Evolutionary conservation across 305 asterid species (phyloP).

Genomic region (Fraxinus albicans): DNA sequence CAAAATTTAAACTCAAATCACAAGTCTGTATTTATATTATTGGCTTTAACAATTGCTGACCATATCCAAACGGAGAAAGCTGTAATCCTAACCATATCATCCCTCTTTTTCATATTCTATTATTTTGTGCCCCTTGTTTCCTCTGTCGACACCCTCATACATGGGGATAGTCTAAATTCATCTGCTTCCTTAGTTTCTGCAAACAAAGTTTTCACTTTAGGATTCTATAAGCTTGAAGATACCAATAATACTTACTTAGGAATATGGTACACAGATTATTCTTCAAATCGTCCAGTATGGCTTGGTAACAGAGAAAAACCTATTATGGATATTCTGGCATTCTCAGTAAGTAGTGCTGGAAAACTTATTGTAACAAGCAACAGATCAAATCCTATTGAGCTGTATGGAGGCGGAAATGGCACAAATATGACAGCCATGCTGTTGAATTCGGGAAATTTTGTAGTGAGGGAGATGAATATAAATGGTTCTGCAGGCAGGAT

Average conservation of each 20-base stretch:
- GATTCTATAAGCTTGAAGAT: conserved; percentile 10
- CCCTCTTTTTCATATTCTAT: too few species aligned
- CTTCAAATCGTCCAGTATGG: conserved; percentile 20
- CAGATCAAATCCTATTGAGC: not conserved
- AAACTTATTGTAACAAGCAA: not conserved
- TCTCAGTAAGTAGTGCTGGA: conserved; percentile 24
- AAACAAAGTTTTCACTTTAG: conserved; percentile 26
- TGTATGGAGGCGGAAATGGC: too few species aligned
- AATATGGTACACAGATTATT: not conserved
- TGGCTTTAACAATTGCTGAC: too few species aligned
- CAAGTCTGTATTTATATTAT: too few species aligned
- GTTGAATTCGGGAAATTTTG: conserved; percentile 3
- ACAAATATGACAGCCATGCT: not conserved
- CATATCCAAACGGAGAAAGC: too few species aligned
- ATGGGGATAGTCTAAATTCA: conserved; percentile 11
- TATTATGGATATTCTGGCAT: not conserved
- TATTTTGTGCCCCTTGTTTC: too few species aligned
- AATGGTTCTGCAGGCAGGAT: not conserved
- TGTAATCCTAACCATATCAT: too few species aligned
- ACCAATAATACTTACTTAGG: conserved; percentile 27
- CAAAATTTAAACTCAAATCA: too few species aligned
- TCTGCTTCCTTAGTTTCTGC: conserved; percentile 29
- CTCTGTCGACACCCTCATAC: too few species aligned
- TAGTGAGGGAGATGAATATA: conserved; percentile 2
- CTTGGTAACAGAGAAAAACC: conserved; percentile 31